Evolutionary conservation across 108 stramenopile genomes (phyloP).

Genomic region (Nitzschia inconspicua): DNA sequence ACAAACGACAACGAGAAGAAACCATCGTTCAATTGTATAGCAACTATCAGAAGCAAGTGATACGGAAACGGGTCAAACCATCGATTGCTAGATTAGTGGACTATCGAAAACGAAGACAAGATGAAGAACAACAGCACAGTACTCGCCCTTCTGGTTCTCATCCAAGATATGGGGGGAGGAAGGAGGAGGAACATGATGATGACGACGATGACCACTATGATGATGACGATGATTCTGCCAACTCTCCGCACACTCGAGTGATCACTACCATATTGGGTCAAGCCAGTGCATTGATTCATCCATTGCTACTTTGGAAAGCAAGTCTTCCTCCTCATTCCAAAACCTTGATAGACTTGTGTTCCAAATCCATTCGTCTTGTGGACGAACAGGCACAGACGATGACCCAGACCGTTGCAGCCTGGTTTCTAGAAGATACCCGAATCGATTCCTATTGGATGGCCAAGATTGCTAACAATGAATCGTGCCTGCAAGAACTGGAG

Average conservation of each 20-base stretch:
- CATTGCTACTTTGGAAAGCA: conserved; percentile 69
- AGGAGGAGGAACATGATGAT: conserved; percentile 29
- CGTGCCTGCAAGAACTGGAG: conserved; percentile 5
- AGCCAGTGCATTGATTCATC: conserved; percentile 71
- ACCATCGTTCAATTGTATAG: conserved; percentile 43
- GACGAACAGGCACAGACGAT: conserved; percentile 68
- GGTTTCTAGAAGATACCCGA: conserved; percentile 59
- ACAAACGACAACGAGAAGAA: conserved; percentile 13
- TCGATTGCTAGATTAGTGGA: conserved; percentile 58
- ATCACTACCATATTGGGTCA: conserved; percentile 72
- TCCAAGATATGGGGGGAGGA: conserved; percentile 31
- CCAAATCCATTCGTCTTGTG: conserved; percentile 46
- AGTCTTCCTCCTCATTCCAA: conserved; percentile 28
- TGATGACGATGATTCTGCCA: conserved; percentile 18
- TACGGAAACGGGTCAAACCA: conserved; percentile 67
- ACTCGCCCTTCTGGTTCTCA: no score
- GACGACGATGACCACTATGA: conserved; percentile 39
- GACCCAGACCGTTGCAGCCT: conserved; percentile 54
- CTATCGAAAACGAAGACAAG: conserved; percentile 33
- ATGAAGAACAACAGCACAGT: no score
- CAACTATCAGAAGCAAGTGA: conserved; percentile 62
- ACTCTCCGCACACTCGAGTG: conserved; percentile 54
- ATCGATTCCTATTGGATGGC: conserved; percentile 52
- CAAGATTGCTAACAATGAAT: conserved; percentile 12
- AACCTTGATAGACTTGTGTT: conserved; percentile 37